These are phyloP conservation scores for Truncatella angustata DNA, from an alignment of 2,329 filamentous ascomycete species.

Conservation along the genomic window DNA sequence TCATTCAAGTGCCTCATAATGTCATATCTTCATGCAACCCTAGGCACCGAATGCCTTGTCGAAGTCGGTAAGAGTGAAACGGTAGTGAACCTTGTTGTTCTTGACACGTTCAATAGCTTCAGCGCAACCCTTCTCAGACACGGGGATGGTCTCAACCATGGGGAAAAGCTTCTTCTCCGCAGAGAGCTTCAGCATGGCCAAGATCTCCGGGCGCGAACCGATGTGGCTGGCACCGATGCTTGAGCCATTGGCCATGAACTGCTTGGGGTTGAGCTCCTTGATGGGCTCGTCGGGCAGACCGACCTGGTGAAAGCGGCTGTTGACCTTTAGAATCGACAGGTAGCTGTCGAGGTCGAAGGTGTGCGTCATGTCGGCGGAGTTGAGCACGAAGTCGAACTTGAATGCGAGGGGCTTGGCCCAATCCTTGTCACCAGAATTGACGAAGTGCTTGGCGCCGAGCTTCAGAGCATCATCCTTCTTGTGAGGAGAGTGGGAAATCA, in stretches of 20 bases:
- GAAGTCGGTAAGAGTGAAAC: conserved; percentile 68
- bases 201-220: conserved; percentile 58
- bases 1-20: too few species aligned
- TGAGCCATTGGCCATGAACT: conserved; percentile 38
- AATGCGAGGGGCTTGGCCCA: conserved; percentile 57
- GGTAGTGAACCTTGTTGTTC: conserved; percentile 69
- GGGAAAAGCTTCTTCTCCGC: conserved; percentile 49
- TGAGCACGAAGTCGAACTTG: conserved; percentile 51
- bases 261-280: conserved; percentile 37
- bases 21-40: neutral
- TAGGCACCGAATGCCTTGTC: conserved; percentile 60
- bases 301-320: conserved; percentile 56
- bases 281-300: conserved; percentile 54
- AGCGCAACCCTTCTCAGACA: conserved; percentile 66
- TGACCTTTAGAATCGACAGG: conserved; percentile 49
- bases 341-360: conserved; percentile 54
- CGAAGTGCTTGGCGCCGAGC: conserved; percentile 60
- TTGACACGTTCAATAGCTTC: conserved; percentile 69
- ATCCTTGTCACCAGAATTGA: conserved; percentile 44
- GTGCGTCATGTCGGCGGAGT: conserved; percentile 47
- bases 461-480: conserved; percentile 61
- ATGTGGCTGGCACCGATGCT: conserved; percentile 52
- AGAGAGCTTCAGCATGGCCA: conserved; percentile 58
- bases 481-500: conserved; percentile 56
- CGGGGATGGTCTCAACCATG: conserved; percentile 58